Conservation (phyloP, 768 basidiomycete genomes). For the Termitomyces heimii region DNA sequence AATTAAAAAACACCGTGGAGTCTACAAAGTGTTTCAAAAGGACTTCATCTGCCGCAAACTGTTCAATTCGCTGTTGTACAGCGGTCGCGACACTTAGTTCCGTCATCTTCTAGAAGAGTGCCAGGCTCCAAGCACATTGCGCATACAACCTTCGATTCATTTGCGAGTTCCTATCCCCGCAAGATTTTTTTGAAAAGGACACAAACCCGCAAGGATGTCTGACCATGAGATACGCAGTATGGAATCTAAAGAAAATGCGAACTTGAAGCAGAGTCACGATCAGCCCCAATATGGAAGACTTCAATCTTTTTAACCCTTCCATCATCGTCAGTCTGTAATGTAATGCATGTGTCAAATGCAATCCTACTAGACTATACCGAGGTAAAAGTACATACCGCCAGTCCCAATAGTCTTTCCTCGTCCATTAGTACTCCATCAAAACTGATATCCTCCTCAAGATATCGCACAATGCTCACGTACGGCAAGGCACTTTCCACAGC, state of each 20-base stretch:
- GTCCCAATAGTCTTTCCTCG: conserved; percentile 33
- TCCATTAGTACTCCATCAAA: conserved; percentile 34
- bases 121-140: too few species aligned
- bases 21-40: too few species aligned
- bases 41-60: too few species aligned
- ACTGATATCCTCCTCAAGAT: not conserved
- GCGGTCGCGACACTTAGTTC: too few species aligned
- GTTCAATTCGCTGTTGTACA: too few species aligned
- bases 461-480: conserved; percentile 16
- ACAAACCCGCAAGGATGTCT: too few species aligned
- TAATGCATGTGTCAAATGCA: not conserved
- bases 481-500: conserved; percentile 20
- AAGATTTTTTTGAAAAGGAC: too few species aligned
- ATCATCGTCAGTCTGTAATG: conserved; percentile 6
- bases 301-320: conserved; percentile 4
- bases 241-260: not conserved
- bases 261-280: not conserved
- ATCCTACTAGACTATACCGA: not conserved
- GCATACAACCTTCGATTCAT: too few species aligned
- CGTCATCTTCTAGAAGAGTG: too few species aligned
- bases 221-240: too few species aligned
- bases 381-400: conserved; percentile 20
- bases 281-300: conserved; percentile 6
- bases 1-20: too few species aligned
- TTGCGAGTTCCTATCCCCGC: too few species aligned